Evolutionary conservation across 2,329 filamentous ascomycete genomes (phyloP).

Genomic region (Botrytis sinoallii): DNA sequence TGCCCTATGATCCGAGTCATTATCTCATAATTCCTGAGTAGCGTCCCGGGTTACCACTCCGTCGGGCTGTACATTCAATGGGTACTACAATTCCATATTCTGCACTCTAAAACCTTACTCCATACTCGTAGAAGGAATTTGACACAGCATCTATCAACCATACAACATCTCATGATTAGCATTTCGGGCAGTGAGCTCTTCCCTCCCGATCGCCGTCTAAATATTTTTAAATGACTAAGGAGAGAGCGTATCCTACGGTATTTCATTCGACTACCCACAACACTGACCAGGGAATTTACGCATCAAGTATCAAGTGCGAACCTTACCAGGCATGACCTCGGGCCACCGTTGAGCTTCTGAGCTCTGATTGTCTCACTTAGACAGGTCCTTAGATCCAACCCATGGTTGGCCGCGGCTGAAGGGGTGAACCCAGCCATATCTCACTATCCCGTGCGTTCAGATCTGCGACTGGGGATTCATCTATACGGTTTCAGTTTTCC

Average conservation of each 20-base stretch:
- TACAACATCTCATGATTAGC: neutral
- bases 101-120: neutral
- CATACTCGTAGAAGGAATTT: neutral
- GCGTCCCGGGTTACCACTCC: conserved; percentile 14
- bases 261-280: neutral
- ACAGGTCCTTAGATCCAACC: neutral
- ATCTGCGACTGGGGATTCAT: neutral
- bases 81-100: neutral
- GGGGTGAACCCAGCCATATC: neutral
- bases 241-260: neutral
- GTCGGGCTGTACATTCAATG: conserved; percentile 8
- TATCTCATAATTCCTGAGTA: neutral
- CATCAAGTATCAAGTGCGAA: neutral
- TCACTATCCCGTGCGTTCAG: neutral
- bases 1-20: neutral
- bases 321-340: conserved; percentile 1
- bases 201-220: neutral
- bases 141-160: neutral
- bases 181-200: neutral
- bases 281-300: neutral
- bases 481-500: neutral
- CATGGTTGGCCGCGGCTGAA: neutral
- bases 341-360: conserved; percentile 7
- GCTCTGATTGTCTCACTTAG: neutral
- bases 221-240: neutral